Conservation (phyloP, 345 rosid genomes). For the Nasturtium officinale region DNA sequence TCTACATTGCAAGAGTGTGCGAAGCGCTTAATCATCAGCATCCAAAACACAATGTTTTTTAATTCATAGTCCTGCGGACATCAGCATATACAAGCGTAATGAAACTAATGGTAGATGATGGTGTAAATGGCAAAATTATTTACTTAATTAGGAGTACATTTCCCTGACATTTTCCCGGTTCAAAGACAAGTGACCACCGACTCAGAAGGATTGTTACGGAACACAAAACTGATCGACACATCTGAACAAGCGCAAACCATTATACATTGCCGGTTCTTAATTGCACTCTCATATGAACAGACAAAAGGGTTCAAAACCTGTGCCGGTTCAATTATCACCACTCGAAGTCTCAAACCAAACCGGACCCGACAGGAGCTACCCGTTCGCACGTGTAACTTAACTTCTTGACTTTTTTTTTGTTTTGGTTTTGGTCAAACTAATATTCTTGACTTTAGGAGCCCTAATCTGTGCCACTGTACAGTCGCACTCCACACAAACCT, state of each 20-base stretch:
- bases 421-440: background rate
- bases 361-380: background rate
- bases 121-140: no score
- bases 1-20: background rate
- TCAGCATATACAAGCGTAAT: background rate
- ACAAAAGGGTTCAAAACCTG: background rate
- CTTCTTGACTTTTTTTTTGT: background rate
- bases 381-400: slow-evolving; percentile 26
- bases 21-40: background rate
- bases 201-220: background rate
- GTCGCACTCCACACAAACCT: slow-evolving; percentile 4
- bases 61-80: background rate
- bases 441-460: slow-evolving; percentile 15
- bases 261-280: background rate
- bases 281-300: background rate
- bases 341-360: background rate
- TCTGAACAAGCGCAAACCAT: background rate
- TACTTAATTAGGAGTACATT: background rate
- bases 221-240: background rate
- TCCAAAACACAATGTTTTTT: background rate
- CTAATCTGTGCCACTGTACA: slow-evolving; percentile 29
- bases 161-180: background rate
- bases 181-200: background rate
- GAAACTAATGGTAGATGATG: no score
- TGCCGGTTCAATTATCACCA: slow-evolving; percentile 1